These are phyloP conservation scores for Fusarium torreyae DNA, from an alignment of 2,329 filamentous ascomycete genomes.

Conservation along the genomic window DNA sequence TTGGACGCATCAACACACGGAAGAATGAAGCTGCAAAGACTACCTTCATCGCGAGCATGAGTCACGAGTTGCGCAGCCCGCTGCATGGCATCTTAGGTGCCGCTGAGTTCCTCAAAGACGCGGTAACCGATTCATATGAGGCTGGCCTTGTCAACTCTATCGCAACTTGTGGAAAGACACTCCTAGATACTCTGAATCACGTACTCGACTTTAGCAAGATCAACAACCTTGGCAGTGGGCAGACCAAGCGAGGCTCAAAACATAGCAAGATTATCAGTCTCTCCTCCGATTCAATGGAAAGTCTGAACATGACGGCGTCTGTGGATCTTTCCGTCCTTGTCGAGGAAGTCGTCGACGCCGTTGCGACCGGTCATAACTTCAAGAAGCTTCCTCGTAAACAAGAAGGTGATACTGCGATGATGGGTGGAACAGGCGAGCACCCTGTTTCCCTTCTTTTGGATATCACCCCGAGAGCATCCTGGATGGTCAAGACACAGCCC, in stretches of 20 bases:
- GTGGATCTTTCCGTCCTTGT: conserved; percentile 55
- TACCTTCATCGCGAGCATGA: conserved; percentile 72
- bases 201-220: conserved; percentile 63
- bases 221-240: conserved; percentile 53
- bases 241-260: conserved; percentile 40
- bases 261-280: conserved; percentile 42
- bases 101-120: conserved; percentile 65
- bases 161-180: conserved; percentile 62
- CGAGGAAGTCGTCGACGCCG: conserved; percentile 59
- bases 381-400: conserved; percentile 41
- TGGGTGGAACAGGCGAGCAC: conserved; percentile 29
- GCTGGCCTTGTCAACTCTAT: conserved; percentile 62
- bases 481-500: conserved; percentile 68
- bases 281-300: conserved; percentile 52
- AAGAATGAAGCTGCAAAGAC: conserved; percentile 68
- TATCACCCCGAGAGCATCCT: conserved; percentile 61
- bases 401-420: conserved; percentile 15
- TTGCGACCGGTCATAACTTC: conserved; percentile 58
- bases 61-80: conserved; percentile 70
- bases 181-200: conserved; percentile 66
- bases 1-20: conserved; percentile 67
- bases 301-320: conserved; percentile 51
- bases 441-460: conserved; percentile 66
- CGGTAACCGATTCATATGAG: conserved; percentile 57
- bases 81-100: conserved; percentile 71